phyloP scores from a whole-genome alignment of 2,329 filamentous ascomycete species.

The Aspergillus clavatus region DNA sequence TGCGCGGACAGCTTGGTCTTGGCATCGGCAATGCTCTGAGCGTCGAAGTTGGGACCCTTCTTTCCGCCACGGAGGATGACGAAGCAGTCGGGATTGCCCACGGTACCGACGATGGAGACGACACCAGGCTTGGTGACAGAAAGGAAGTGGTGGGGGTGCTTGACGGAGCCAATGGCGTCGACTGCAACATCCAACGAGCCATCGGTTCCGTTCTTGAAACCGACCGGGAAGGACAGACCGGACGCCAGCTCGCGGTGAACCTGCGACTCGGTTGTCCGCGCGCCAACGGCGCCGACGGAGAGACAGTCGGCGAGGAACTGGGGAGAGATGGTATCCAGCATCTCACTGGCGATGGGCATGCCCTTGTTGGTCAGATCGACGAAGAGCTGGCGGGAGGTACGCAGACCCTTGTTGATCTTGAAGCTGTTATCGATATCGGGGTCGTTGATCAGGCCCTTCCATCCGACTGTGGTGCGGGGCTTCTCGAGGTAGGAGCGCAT shows the following conservation, averaged over 20 bases:
- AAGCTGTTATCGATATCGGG: slow-evolving; percentile 97
- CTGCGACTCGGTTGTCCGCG: slow-evolving; percentile 94
- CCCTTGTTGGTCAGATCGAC: slow-evolving; percentile 85
- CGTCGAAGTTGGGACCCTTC: slow-evolving; percentile 90
- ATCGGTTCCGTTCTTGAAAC: slow-evolving; percentile 99
- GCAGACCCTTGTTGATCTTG: slow-evolving; percentile 97
- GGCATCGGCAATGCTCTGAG: slow-evolving; percentile 74
- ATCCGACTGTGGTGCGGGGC: slow-evolving; percentile 93
- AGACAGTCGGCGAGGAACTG: slow-evolving; percentile 93
- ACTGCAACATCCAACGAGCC: slow-evolving; percentile 84
- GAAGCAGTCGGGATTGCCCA: slow-evolving; percentile 95
- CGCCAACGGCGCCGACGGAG: slow-evolving; percentile 87
- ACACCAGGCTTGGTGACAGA: slow-evolving; percentile 96
- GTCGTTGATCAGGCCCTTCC: slow-evolving; percentile 99
- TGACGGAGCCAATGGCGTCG: slow-evolving; percentile 89
- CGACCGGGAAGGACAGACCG: slow-evolving; percentile 92
- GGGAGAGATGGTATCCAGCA: slow-evolving; percentile 96
- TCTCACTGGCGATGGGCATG: slow-evolving; percentile 95
- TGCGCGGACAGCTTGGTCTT: slow-evolving; percentile 74
- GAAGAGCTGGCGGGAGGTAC: slow-evolving; percentile 82
- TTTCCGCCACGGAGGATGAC: slow-evolving; percentile 91
- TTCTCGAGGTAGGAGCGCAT: slow-evolving; percentile 99
- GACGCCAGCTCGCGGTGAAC: slow-evolving; percentile 91
- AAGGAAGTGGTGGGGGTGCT: slow-evolving; percentile 91
- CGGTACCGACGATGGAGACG: slow-evolving; percentile 88